Evolutionary conservation across 805 yeast species (phyloP).

Genomic region (Henningerozyma blattae): DNA sequence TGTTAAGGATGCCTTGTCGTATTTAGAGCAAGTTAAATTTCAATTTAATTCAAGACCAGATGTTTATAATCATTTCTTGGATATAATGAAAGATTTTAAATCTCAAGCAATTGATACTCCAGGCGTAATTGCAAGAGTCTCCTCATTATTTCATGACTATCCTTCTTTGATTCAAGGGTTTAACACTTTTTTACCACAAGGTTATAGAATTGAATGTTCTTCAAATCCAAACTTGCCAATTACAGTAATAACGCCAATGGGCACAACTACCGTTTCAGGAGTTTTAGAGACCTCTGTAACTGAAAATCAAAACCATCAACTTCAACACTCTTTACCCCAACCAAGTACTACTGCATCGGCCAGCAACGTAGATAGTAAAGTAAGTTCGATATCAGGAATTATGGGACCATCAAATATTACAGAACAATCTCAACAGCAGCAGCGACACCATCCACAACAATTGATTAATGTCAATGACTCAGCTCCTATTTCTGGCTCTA

Average conservation of each 20-base stretch:
- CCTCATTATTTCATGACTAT: conserved; percentile 82
- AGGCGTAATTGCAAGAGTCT: conserved; percentile 94
- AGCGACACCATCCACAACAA: background rate
- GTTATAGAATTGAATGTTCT: conserved; percentile 87
- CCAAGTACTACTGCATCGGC: background rate
- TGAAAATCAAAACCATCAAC: background rate
- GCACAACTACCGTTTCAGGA: conserved; percentile 20
- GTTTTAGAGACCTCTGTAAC: too few relatives aligned
- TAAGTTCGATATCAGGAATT: too few relatives aligned
- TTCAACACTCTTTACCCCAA: too few relatives aligned
- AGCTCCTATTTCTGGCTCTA: background rate
- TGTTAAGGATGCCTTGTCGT: conserved; percentile 91
- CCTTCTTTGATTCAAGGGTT: conserved; percentile 93
- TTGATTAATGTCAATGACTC: background rate
- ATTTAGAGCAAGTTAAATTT: conserved; percentile 88
- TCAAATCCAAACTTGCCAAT: conserved; percentile 83
- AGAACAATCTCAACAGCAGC: background rate
- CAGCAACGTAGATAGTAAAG: background rate
- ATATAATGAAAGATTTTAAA: conserved; percentile 98
- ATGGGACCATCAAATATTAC: background rate
- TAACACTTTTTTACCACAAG: conserved; percentile 95
- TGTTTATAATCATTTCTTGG: conserved; percentile 90
- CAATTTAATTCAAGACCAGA: conserved; percentile 90
- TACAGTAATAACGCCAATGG: conserved; percentile 90
- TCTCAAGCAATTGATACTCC: conserved; percentile 95